Conservation (phyloP, 2,329 filamentous ascomycete species). For the Sporothrix protearum region DNA sequence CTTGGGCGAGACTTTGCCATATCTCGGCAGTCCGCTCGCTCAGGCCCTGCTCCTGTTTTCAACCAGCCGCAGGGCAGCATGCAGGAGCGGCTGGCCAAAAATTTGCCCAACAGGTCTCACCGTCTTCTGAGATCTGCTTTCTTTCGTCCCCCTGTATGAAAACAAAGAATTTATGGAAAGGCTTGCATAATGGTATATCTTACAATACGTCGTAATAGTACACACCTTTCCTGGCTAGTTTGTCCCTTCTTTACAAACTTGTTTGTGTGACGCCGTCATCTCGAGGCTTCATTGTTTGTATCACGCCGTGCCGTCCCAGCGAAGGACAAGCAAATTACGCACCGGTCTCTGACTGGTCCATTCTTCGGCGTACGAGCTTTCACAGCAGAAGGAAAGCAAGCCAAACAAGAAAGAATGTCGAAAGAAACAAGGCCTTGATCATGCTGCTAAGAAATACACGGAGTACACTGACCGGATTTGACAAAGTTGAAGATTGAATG, state of each 20-base stretch:
- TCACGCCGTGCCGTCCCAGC: neutral
- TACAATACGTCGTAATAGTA: too few relatives aligned
- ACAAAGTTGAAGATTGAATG: neutral
- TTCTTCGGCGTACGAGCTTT: neutral
- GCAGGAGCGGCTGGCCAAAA: conserved; percentile 14
- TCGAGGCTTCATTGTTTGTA: conserved; percentile 16
- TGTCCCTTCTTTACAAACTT: neutral
- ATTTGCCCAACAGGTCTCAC: conserved; percentile 9
- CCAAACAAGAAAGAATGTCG: neutral
- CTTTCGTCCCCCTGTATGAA: neutral
- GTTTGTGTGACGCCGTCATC: neutral
- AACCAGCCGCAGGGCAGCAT: neutral
- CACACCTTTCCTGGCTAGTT: neutral
- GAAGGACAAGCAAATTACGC: neutral
- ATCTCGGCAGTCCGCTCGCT: conserved; percentile 7
- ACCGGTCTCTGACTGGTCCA: neutral
- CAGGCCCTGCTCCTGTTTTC: neutral
- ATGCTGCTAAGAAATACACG: neutral
- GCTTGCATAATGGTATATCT: too few relatives aligned
- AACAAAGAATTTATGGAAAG: too few relatives aligned
- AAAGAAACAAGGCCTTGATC: neutral
- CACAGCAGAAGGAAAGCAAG: neutral
- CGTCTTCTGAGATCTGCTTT: neutral
- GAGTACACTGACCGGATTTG: neutral
- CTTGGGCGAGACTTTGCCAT: neutral